Base-by-base conservation (phyloP, 2,329 filamentous ascomycete species). In the Colletotrichum chrysophilum region DNA sequence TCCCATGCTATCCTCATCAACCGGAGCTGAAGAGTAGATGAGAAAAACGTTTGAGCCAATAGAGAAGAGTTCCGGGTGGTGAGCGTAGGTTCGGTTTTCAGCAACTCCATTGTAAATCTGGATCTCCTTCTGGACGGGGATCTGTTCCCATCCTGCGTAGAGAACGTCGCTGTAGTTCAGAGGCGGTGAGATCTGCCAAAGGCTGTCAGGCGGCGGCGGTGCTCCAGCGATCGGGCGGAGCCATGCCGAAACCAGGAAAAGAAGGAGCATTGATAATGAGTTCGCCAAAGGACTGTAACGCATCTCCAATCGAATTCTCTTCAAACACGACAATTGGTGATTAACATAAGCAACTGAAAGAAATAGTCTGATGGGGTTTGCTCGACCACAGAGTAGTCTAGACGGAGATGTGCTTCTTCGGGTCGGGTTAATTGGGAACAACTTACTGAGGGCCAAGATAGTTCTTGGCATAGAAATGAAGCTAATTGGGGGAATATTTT, bases 1-100 rank as follows among this genome's bases (percentile, higher is more conserved):
- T 14, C 80, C 80, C 77, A 79, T 80, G 48, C 79, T 78, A 38
- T 81, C 79, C 66, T 80, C 80, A 18, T 81, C 80, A n/a, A 81
- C 77, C 4, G 76, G 75, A 2, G 79, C 80, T 18, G 77, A 78
- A 3, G 79, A 80, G 65, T 78, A 76, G 28, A 78, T 76, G 21
- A 80, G 75, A 64, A 78, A 77, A 3, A 80, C 77, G 2, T 72
- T 66, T 65, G 75, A 38, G 12, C 75, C 78, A 28, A 76, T 14
- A 38, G 77, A 77, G 61, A 76, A 79, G 6, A 81, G 71, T 30
- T 77, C 80, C 5, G 80, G 79, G 34, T 81, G 79, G 48, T 81
- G 79, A 1, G 79, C 78, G 30, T 80, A 79, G 13, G 80, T 81
- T 10, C 80, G 77, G 12, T 77, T 77, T 21, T 77, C 65, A 4